These are phyloP conservation scores for Mycena vulgaris DNA, from an alignment of 768 basidiomycete species.

Conservation along the genomic window DNA sequence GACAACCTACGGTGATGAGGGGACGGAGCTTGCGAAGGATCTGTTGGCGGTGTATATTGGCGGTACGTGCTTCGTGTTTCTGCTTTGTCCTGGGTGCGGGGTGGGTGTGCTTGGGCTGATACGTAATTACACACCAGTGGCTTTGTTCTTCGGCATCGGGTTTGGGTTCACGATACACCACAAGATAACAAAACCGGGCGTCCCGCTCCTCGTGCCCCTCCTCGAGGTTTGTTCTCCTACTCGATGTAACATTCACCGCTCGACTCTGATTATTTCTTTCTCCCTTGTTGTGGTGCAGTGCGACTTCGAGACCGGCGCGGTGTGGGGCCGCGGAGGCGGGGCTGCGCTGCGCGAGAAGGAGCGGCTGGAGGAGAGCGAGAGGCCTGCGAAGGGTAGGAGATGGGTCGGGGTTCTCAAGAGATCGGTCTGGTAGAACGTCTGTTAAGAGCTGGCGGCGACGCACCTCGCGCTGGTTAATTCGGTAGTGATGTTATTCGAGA, in stretches of 20 bases:
- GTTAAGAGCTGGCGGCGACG: too few species aligned
- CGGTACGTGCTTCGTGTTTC: background rate
- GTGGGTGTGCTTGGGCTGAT: too few species aligned
- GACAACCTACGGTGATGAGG: slow-evolving; percentile 58
- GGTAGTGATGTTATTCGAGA: too few species aligned
- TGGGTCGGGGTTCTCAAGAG: background rate
- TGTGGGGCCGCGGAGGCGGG: slow-evolving; percentile 65
- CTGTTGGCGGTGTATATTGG: slow-evolving; percentile 14
- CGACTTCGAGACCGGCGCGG: slow-evolving; percentile 70
- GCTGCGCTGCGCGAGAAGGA: slow-evolving; percentile 52
- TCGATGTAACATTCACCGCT: too few species aligned
- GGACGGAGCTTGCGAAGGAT: slow-evolving; percentile 56
- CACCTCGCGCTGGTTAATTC: too few species aligned
- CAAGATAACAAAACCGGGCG: slow-evolving; percentile 26
- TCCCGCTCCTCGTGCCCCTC: slow-evolving; percentile 23
- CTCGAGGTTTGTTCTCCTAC: background rate
- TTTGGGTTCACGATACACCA: slow-evolving; percentile 29
- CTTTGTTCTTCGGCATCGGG: slow-evolving; percentile 28
- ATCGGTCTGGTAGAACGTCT: slow-evolving; percentile 5
- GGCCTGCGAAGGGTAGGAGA: background rate
- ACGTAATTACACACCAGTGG: slow-evolving; percentile 22
- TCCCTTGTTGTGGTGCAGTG: slow-evolving; percentile 49
- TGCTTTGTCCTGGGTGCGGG: background rate
- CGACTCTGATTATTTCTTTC: slow-evolving; percentile 58
- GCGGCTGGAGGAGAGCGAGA: slow-evolving; percentile 27